A percentile compares a stretch with the other conserved stretches of the same genome.
phyloP scores from a whole-genome alignment of 768 basidiomycete species.

The Lentinula detonsa region DNA sequence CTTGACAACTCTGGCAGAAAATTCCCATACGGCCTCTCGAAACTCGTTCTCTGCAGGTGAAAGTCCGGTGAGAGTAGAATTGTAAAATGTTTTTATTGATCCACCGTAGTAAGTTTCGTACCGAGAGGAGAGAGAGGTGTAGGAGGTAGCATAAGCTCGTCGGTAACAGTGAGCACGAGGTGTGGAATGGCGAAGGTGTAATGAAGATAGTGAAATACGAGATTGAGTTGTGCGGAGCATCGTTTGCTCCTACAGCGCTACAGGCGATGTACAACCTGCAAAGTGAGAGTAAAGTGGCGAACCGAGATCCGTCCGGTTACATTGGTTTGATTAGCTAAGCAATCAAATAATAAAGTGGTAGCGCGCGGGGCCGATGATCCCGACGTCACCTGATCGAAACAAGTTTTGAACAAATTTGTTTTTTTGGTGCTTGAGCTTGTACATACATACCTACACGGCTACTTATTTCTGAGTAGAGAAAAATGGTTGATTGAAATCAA shows the following conservation, averaged over 20 bases:
- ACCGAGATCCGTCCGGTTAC: neutral
- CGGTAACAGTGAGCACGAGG: too few relatives aligned
- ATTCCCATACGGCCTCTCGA: conserved; percentile 69
- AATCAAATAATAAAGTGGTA: conserved; percentile 30
- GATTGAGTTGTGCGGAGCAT: neutral
- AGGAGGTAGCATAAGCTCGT: neutral
- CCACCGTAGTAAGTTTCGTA: neutral
- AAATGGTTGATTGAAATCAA: too few relatives aligned
- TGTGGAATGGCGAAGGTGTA: too few relatives aligned
- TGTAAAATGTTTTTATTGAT: neutral
- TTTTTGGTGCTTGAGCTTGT: too few relatives aligned
- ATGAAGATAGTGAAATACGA: neutral
- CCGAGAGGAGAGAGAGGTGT: neutral
- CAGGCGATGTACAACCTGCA: neutral
- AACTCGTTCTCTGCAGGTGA: conserved; percentile 45
- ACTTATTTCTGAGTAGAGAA: too few relatives aligned
- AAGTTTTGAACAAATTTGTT: conserved; percentile 16
- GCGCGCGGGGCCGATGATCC: conserved; percentile 58
- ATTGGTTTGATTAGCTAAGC: too few relatives aligned
- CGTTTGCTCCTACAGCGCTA: too few relatives aligned
- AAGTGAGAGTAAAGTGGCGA: neutral
- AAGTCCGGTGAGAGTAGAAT: neutral
- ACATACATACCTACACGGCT: too few relatives aligned
- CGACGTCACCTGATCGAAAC: conserved; percentile 63
- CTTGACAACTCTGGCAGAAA: conserved; percentile 79